Base-by-base conservation (phyloP, 139 green algal genomes). In the Micromonas pusilla region DNA sequence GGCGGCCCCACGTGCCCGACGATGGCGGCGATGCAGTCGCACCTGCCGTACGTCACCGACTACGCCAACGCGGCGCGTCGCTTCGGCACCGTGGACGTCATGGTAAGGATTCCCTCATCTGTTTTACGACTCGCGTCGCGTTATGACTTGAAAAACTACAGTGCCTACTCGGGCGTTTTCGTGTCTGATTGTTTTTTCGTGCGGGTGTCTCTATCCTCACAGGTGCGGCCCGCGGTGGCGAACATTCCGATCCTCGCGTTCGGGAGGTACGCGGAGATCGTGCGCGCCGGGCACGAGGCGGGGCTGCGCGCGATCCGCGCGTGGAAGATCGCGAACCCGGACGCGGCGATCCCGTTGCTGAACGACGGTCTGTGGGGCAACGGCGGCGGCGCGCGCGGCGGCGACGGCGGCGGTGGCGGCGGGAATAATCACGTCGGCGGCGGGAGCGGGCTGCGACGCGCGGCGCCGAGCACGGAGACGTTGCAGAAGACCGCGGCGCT, bases 11-110 rank as follows among this genome's bases (percentile, higher is more conserved):
- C 23, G 21, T 53, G 31, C 53, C 68, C 68, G 21, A 75, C 68
- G 4, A 75, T 75, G 68, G 68, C 68, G 25, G 68, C 52, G 6
- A 75, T 75, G 68, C 68, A 75, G 53, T 38, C 26, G 20, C 68
- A 75, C 1, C 31, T 75, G 23, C 68, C 68, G 9, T 75, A 62
- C 36, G 6, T 75, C 21, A 75, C 68, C 16, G 68, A 75, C 32
- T 33, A 38, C 25, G 38, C 31, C 4, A 75, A 75, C 26, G 23
- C 21, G 19, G 34, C n/a, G 30, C 31, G 26, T 23, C 36, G 68
- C 5, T 9, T 34, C 20, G 21, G 30, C 0, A 39, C 28, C 36
- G 6, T 75, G 20, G 37, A 75, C 68, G 68, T 75, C 2, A 62
- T 62, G 34, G 37, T n/a, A n/a, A n/a, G n/a, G n/a, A n/a, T n/a